A percentile compares a stretch with the other conserved stretches of the same genome.
Evolutionary conservation across 2,329 filamentous ascomycete genomes (phyloP).

Genomic region (Leptographium wingfieldii): DNA sequence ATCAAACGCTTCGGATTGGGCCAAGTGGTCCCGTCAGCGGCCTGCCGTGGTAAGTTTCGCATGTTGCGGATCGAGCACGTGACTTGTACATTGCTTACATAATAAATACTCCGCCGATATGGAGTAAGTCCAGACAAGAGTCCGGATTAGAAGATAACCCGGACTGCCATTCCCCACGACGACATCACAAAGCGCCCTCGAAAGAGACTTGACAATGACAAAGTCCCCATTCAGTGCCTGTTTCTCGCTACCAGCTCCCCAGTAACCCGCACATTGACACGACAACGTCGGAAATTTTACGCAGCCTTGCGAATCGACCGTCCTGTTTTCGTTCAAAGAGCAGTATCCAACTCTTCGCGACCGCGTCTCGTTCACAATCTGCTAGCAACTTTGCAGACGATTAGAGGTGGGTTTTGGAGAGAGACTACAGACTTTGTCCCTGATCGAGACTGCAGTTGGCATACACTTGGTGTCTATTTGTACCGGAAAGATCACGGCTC

Average conservation of each 20-base stretch:
- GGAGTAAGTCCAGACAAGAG: background rate
- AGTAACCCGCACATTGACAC: background rate
- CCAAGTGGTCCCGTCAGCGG: background rate
- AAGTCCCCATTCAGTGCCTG: background rate
- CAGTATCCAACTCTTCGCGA: background rate
- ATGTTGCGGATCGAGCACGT: too few species aligned
- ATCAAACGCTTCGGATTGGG: conserved; percentile 13
- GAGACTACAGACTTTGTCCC: background rate
- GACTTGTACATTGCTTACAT: too few species aligned
- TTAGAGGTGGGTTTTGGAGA: background rate
- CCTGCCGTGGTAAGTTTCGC: too few species aligned
- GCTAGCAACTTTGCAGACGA: background rate
- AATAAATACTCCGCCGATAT: too few species aligned
- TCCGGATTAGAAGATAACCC: conserved; percentile 9
- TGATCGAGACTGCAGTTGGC: background rate
- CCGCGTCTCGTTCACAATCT: background rate
- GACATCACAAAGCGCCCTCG: background rate
- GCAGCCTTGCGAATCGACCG: background rate
- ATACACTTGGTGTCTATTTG: background rate
- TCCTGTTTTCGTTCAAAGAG: background rate
- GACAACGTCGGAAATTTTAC: background rate
- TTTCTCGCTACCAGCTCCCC: background rate
- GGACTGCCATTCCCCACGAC: background rate
- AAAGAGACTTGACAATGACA: background rate
- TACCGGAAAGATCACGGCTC: background rate